Base-by-base conservation (phyloP, 257 asterid genomes). In the Nicotiana tabacum region DNA sequence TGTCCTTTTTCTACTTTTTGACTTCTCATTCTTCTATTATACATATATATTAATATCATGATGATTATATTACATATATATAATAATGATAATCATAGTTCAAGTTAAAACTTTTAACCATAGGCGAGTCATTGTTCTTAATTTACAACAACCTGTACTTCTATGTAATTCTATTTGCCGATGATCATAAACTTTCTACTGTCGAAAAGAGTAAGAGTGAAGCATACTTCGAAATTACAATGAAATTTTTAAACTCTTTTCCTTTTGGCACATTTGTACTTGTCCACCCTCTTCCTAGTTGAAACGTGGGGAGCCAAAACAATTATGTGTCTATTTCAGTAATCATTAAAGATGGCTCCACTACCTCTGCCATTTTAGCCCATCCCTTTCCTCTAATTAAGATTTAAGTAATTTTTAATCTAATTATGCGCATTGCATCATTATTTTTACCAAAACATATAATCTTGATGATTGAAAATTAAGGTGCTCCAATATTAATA, bases 241-340 rank as follows among this genome's bases (percentile, higher is more conserved):
- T 70, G 60, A 70, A 43, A 70, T n/a, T 70, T 70, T 70, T n/a
- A 72, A 72, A 24, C 3, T 27, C 6, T 48, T 48, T 48, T 74
- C 12, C 8, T 48, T 74, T 74, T 24, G 79, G 15, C 24, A 5
- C 79, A 74, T 74, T 74, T 74, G 62, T 48, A 51, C 39, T 74
- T 27, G 62, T 74, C 80, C 79, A 46, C 37, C 39, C 61, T 72
- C 61, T 46, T 48, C 61, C 24, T 46, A 74, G 62, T 74, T 51
- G 43, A 74, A 48, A 85, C 87, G 85, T 85, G 88, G 85, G 84
- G 80, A 83, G 76, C 86, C 83, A 53, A 70, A 56, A 76, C 82
- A 70, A 83, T 86, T 18, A 84, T 74, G 85, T 82, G 76, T 83
- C 80, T 83, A 77, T 60, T 35, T 81, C 80, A 58, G 29, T 80